Base-by-base conservation (phyloP, 2,329 filamentous ascomycete genomes). In the Neodidymelliopsis sp. region DNA sequence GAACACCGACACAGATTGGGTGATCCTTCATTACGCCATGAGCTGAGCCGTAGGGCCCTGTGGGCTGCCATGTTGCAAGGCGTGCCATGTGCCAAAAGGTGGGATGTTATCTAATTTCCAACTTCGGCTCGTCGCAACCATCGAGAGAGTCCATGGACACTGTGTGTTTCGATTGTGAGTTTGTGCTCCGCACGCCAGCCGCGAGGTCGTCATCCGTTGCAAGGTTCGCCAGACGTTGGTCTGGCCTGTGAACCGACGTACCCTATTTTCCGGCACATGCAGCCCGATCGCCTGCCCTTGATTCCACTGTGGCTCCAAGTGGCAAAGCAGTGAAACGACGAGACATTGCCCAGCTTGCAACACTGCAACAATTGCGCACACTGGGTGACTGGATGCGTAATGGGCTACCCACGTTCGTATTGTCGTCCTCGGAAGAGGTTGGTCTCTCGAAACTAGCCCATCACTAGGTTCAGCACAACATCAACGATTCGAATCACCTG, bases 271-370 rank as follows among this genome's bases (percentile, higher is more conserved):
- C 23, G 35, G 11, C 29, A 45, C 16, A 24, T n/a, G 24, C 30
- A 38, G 19, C n/a, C 18, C 22, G 8, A 6, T 28, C 15, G 16
- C 22, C 18, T 29, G 29, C 20, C 9, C 12, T 25, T 20, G 4
- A 15, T 34, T 15, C 20, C 28, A 38, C 35, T 13, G n/a, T 31
- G 12, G 15, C 6, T 15, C 11, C 19, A 24, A 24, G 29, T 35
- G 41, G 40, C 35, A 18, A 41, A 40, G 19, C 20, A 50, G n/a
- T 50, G 47, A 44, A 50, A 45, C 35, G 7, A 28, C 27, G 40
- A 50, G 23, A 38, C 34, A 4, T 8, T 34, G 40, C 47, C 15
- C 28, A 39, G 23, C 16, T 34, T 20, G 35, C 34, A 50, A 24
- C 35, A 19, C 19, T 11, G 7, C 34, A 12, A 16, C 27, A 22